Percentiles rank a stretch among this genome's conserved stretches.
phyloP scores from a whole-genome alignment of 75 land plant genomes.

The Picea glauca region DNA sequence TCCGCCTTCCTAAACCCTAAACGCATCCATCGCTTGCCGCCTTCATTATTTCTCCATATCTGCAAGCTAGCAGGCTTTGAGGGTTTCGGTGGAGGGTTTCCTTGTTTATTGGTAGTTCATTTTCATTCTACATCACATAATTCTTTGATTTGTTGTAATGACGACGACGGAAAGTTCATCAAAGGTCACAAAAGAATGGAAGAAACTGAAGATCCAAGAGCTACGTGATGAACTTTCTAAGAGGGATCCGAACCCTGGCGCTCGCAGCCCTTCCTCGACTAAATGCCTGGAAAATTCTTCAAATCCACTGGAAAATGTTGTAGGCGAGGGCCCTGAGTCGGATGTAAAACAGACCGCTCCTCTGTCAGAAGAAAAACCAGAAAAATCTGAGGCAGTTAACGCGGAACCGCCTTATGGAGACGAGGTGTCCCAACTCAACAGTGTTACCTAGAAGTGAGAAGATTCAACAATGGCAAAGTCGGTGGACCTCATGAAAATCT shows the following conservation, averaged over 20 bases:
- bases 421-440: neutral
- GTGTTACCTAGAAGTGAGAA: neutral
- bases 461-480: neutral
- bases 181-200: constrained; percentile 19
- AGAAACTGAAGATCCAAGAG: constrained; percentile 28
- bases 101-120: too few species aligned
- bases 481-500: neutral
- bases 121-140: too few species aligned
- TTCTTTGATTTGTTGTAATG: neutral
- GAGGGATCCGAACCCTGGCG: constrained; percentile 17
- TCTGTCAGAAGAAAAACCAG: neutral
- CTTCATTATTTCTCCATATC: too few species aligned
- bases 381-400: neutral
- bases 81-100: too few species aligned
- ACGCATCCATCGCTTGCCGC: too few species aligned
- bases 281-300: constrained; percentile 17
- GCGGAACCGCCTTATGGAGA: neutral
- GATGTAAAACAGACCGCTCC: neutral
- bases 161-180: neutral
- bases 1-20: too few species aligned
- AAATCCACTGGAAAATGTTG: neutral
- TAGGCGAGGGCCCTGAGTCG: neutral
- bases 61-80: too few species aligned
- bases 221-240: constrained; percentile 24
- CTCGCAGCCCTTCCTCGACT: constrained; percentile 9